Evolutionary conservation across 208 protist species (phyloP), one percentile per base, ranked within the genome.

Genomic region (Zelonia costaricensis): DNA sequence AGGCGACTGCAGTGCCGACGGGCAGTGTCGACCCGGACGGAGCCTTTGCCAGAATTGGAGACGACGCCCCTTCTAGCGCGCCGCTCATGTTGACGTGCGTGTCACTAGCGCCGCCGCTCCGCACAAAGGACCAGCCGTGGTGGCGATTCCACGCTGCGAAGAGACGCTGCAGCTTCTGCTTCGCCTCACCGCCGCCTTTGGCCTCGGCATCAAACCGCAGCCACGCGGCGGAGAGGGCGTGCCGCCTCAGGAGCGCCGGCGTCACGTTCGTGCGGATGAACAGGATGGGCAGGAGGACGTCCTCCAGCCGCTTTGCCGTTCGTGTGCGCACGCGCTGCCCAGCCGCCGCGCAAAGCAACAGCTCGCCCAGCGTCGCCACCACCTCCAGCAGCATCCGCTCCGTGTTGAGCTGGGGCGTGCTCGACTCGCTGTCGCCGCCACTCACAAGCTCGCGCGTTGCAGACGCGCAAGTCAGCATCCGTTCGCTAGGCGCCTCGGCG

Each of bases 221-320:
- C 45, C 59, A 65, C 35, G 57, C 52, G 10, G 33, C 5, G 20
- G 33, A 51, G 22, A 74, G 38, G 16, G 71, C 66, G 46, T 65
- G 65, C 38, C 28, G 39, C n/a, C n/a, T 58, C 7, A 71, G 57
- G 38, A 54, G 63, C 42, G 53, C 40, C 0, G 74, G 40, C n/a
- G 58, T 72, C 0, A 84, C 27, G 39, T 23, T 39, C 2, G 69
- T 78, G 20, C 63, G 56, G 20, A 84, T 25, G 39, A 84, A 84
- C 0, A 84, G 43, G 23, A 67, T 72, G 12, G 78, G 78, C 8
- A 84, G 74, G 9, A 81, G 47, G 4, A 68, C 53, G 18, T 84
- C 59, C 20, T 81, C 66, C 30, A 84, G 42, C 31, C 62, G 16
- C 18, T 64, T 68, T 4, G 62, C 48, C 5, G 51, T 22, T 28